Evolutionary conservation across 2,329 filamentous ascomycete species (phyloP), one percentile per base, ranked within the genome.

Genomic region (Coniella vitis): DNA sequence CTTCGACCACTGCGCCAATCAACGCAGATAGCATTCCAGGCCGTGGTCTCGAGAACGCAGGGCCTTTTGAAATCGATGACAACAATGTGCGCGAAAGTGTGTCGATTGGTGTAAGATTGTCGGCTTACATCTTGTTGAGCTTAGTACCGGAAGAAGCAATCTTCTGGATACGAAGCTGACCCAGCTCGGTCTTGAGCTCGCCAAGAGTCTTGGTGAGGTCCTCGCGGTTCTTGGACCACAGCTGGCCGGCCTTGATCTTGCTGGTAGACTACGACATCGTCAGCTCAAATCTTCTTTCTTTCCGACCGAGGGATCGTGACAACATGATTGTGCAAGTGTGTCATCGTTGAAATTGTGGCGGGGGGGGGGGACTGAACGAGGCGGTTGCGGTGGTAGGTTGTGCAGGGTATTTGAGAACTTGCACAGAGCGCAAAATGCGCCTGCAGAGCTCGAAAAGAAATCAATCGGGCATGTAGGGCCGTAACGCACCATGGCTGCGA

Each of bases 191-290:
- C 87, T 96, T 95, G 71, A 95, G 80, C 75, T 95, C 90, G 65
- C 83, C 84, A 69, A 96, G 84, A 75, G 95, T 90, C 83, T 93
- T 95, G 70, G 83, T 82, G 74, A 98, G 82, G 67, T 98, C 94
- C 69, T 95, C 89, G 86, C 97, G 97, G 86, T 82, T 90, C 89
- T 98, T 98, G 79, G 83, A 84, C 93, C 93, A 97, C 75, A 98
- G 89, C 78, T 87, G 82, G 77, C 82, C 83, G 73, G 91, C 84
- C 87, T 96, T 97, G 76, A 98, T 89, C 83, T 84, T 84, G 65
- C 69, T 65, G 64, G 71, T 69, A 69, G 74, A 77, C 74, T 81
- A 66, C 64, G 57, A 60, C 65, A 69, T 68, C 63, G 66, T 60
- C 47, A 60, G 61, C 56, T 39, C 35, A 45, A 49, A 47, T 37